Evolutionary conservation across 768 basidiomycete genomes (phyloP).

Genomic region (Suillus placidus): DNA sequence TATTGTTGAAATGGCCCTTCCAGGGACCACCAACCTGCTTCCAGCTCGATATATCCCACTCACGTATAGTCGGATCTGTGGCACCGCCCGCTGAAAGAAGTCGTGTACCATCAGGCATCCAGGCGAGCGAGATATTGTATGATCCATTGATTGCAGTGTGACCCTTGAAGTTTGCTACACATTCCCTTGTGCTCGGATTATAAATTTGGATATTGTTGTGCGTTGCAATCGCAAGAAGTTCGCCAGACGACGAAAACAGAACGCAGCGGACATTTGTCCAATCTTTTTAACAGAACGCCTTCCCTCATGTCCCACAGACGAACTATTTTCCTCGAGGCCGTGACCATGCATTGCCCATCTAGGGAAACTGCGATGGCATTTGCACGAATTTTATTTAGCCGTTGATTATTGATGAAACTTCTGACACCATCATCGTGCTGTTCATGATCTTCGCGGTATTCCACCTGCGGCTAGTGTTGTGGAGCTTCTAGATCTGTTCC

Average conservation of each 20-base stretch:
- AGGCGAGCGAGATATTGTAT: neutral
- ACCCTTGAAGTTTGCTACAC: neutral
- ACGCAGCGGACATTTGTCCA: neutral
- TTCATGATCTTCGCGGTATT: neutral
- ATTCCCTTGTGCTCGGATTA: neutral
- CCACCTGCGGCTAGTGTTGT: too few species aligned
- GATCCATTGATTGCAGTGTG: neutral
- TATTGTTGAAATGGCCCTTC: neutral
- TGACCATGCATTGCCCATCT: neutral
- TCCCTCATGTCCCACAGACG: neutral
- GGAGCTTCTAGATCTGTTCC: too few species aligned
- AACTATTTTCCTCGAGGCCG: neutral
- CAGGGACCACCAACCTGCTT: neutral
- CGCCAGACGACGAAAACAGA: neutral
- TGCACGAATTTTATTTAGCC: neutral
- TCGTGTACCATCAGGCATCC: neutral
- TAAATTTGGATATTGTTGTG: neutral
- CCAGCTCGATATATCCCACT: neutral
- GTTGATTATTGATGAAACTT: neutral
- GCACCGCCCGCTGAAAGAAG: neutral
- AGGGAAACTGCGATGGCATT: neutral
- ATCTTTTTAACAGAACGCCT: neutral
- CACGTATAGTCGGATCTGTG: neutral
- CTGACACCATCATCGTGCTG: too few species aligned
- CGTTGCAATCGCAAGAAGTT: neutral